Conservation (phyloP, 441 rosid species). For the Mallotus repandus region DNA sequence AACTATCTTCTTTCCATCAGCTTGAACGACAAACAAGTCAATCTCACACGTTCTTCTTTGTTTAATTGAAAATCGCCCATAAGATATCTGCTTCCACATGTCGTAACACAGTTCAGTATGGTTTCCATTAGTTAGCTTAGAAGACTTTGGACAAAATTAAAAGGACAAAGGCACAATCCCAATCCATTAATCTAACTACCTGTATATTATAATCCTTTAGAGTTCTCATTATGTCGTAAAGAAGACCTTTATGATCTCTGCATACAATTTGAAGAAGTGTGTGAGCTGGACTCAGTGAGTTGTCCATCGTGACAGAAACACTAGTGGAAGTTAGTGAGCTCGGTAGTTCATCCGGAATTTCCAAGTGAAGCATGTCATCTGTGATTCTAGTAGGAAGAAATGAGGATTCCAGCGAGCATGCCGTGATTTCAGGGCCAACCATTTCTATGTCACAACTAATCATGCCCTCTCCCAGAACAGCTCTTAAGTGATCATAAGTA, state of each 20-base stretch:
- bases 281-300: conserved; percentile 73
- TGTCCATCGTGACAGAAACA: conserved; percentile 70
- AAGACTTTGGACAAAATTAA: not conserved
- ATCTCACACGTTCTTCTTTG: conserved; percentile 65
- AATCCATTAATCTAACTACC: conserved; percentile 40
- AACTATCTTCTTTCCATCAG: conserved; percentile 82
- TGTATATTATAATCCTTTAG: conserved; percentile 84
- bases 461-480: conserved; percentile 49
- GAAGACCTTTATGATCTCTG: conserved; percentile 87
- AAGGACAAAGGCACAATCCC: not conserved
- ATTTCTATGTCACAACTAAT: conserved; percentile 74
- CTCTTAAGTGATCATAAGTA: conserved; percentile 42
- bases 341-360: conserved; percentile 38
- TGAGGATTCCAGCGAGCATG: conserved; percentile 57
- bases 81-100: conserved; percentile 57
- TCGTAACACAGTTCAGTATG: conserved; percentile 5
- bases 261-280: conserved; percentile 82
- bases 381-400: conserved; percentile 59
- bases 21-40: conserved; percentile 77
- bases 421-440: conserved; percentile 67
- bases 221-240: conserved; percentile 87
- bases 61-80: conserved; percentile 71
- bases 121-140: not conserved
- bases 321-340: conserved; percentile 36
- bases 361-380: conserved; percentile 48